Evolutionary conservation across 2,329 filamentous ascomycete species (phyloP), one percentile per base, ranked within the genome.

Genomic region (Didymella pinodella): DNA sequence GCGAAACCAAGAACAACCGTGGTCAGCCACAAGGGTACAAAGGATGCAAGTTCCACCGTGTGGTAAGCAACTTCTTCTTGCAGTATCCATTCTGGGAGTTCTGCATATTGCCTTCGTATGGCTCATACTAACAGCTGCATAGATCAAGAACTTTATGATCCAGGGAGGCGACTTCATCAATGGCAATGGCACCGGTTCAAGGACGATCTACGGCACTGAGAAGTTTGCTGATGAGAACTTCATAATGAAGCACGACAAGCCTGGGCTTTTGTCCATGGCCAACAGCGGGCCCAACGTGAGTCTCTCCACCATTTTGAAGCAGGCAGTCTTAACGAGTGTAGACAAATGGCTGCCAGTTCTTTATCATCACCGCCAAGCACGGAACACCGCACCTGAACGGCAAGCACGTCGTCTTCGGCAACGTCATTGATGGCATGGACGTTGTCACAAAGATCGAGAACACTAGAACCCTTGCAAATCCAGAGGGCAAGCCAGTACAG

Each of bases 61-160:
- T 98, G 69, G 92, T 96, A 79, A 70, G 90, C 82, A n/a, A 4
- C 22, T 22, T 26, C 16, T 16, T 36, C 4, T 32, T 11, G 12
- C 31, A 32, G 31, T 11, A 32, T 12, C 32, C 16, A n/a, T n/a
- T 36, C 32, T 36, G 14, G 11, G 11, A 4, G 16, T 36, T 36
- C 7, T 7, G 7, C 16, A 18, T 36, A 6, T n/a, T 43, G n/a
- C 26, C 20, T 43, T 11, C 2, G 8, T 16, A 16, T 43, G 22
- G 12, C 20, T 41, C 38, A 32, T 26, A 40, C 65, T 71, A 20
- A 73, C 31, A 4, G 10, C 18, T 6, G 7, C 2, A 8, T 57
- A 96, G 92, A 97, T 97, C 77, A 91, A 91, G 79, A 90, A 91
- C 71, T 97, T 98, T 81, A 98, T 98, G 94, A 91, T 95, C 72